phyloP scores from a whole-genome alignment of 352 stramenopile genomes.

The Globisporangium echinulatum region DNA sequence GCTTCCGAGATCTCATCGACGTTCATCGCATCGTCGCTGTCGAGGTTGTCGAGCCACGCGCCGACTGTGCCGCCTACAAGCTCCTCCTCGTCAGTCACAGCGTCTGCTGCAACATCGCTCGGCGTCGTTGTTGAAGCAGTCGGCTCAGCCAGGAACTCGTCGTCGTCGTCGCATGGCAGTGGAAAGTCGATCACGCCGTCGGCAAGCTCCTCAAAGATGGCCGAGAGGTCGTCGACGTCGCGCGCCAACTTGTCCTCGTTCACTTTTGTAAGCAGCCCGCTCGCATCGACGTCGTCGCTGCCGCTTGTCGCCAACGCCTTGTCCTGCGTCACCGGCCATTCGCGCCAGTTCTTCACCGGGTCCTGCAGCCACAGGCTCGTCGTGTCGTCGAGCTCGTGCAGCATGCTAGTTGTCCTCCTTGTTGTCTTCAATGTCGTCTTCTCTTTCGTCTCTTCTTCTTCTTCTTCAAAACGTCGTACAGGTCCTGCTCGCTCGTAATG shows the following conservation, averaged over 20 bases:
- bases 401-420: constrained; percentile 37
- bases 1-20: constrained; percentile 64
- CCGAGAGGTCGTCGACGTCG: constrained; percentile 69
- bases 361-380: constrained; percentile 50
- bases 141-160: constrained; percentile 7
- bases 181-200: constrained; percentile 50
- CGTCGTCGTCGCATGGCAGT: constrained; percentile 52
- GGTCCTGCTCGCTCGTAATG: too few species aligned
- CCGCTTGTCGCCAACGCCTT: constrained; percentile 16
- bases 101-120: neutral
- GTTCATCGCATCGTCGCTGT: constrained; percentile 63
- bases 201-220: constrained; percentile 67
- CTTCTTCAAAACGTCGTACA: neutral
- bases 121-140: neutral
- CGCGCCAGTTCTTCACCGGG: constrained; percentile 38
- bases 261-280: constrained; percentile 53
- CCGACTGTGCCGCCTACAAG: constrained; percentile 20
- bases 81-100: neutral
- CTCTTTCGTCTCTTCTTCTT: constrained; percentile 12
- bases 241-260: constrained; percentile 67
- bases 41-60: constrained; percentile 60
- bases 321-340: constrained; percentile 38
- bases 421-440: constrained; percentile 17
- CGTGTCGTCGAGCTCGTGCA: constrained; percentile 55
- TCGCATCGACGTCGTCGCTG: constrained; percentile 8